These are phyloP conservation scores for Ganoderma meredithae DNA, from an alignment of 1,284 basidiomycete species.

Conservation along the genomic window DNA sequence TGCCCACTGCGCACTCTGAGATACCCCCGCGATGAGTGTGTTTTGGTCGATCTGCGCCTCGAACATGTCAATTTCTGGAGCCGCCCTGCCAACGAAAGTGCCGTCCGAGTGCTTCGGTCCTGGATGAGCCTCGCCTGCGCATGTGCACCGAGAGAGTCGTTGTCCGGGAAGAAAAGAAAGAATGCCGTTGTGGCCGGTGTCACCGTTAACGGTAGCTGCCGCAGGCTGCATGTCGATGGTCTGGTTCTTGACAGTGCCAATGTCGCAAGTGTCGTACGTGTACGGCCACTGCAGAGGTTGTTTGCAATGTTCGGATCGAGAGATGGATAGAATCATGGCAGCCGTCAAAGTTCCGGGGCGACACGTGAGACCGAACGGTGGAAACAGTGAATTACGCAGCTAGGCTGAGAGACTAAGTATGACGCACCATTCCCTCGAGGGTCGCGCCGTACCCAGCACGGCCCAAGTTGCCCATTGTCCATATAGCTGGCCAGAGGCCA, in stretches of 20 bases:
- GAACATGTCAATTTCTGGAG: constrained; percentile 83
- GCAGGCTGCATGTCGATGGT: constrained; percentile 47
- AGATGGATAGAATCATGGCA: not conserved
- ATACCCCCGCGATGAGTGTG: constrained; percentile 59
- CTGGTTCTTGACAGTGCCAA: constrained; percentile 69
- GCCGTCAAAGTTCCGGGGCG: constrained; percentile 16
- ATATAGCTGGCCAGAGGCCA: constrained; percentile 64
- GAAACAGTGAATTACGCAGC: constrained; percentile 1
- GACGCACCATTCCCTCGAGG: constrained; percentile 62
- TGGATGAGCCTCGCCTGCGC: constrained; percentile 72
- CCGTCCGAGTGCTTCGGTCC: constrained; percentile 66
- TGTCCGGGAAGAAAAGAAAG: constrained; percentile 85
- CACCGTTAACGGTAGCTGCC: constrained; percentile 52
- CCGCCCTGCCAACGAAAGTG: constrained; percentile 73
- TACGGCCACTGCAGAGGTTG: constrained; percentile 68
- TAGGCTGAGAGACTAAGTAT: not conserved
- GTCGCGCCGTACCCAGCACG: constrained; percentile 71
- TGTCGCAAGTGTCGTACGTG: constrained; percentile 77
- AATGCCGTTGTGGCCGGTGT: constrained; percentile 43
- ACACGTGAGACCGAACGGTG: not conserved
- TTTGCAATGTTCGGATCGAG: not conserved
- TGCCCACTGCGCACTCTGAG: constrained; percentile 71
- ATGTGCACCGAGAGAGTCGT: constrained; percentile 79
- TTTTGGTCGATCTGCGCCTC: constrained; percentile 67
- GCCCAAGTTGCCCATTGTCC: constrained; percentile 73